Base-by-base conservation (phyloP, 768 basidiomycete genomes). In the Imleria badia region DNA sequence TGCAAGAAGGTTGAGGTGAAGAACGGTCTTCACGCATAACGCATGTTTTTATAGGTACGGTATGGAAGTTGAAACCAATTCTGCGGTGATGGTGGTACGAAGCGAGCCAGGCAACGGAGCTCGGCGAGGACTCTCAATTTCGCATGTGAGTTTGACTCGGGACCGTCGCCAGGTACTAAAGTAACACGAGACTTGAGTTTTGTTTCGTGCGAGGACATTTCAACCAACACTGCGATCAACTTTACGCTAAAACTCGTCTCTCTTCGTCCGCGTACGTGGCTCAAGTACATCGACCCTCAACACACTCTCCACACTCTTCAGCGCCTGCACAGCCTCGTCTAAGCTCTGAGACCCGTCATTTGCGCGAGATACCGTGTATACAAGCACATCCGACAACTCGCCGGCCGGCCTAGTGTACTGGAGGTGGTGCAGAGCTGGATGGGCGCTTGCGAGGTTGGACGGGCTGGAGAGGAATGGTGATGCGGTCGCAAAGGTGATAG, bases 401-500 rank as follows among this genome's bases (percentile, higher is more conserved):
- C 67, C 67, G 1, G 47, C 67, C 7, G 49, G 63, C n/a, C 58
- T 56, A n/a, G 46, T 22, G 26, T 66, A 68, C 41, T 63, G 63
- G n/a, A 69, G 46, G 17, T 54, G 40, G 42, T 63, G 48, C 5
- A 68, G 63, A 23, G 55, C 53, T 15, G 60, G 67, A 48, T 67
- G 58, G n/a, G 60, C 41, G 26, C n/a, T 35, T 20, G 61, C 44
- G 41, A 68, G 53, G 45, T 53, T 60, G 22, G 65, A 45, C 17
- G 67, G 67, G 44, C 60, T 47, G 40, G 59, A 48, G 3, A 67
- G 58, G 45, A 67, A 67, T 4, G 62, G 60, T 2, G 60, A 73
- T 13, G 56, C 53, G 17, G 48, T 34, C 30, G 60, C 53, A 51
- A 70, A 66, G 20, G 75, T 71, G 57, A 73, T 54, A 14, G 60